A percentile compares a stretch with the other conserved stretches of the same genome.
phyloP scores from a whole-genome alignment of 805 yeast species.

The Nakazawaea wickerhamii region DNA sequence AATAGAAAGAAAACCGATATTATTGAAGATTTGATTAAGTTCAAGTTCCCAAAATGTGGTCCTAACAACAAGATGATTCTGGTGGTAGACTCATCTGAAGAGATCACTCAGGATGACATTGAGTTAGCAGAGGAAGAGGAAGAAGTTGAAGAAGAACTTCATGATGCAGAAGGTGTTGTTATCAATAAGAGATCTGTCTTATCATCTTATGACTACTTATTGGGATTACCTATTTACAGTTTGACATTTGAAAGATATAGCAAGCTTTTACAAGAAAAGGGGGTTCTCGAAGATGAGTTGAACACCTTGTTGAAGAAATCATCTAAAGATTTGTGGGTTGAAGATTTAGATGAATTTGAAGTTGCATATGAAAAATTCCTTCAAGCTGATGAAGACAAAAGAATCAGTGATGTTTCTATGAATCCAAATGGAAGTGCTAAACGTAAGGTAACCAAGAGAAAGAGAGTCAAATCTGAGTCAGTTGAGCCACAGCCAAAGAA shows the following conservation, averaged over 20 bases:
- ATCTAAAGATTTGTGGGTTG: constrained; percentile 86
- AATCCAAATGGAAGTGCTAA: constrained; percentile 33
- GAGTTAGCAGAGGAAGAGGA: constrained; percentile 39
- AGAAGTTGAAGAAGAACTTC: constrained; percentile 25
- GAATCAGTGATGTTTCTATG: constrained; percentile 43
- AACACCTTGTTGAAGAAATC: constrained; percentile 56
- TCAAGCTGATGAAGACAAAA: constrained; percentile 55
- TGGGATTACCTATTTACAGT: constrained; percentile 93
- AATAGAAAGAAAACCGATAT: constrained; percentile 68
- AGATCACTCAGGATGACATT: constrained; percentile 33
- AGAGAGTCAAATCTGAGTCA: constrained; percentile 21
- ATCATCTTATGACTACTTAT: constrained; percentile 75
- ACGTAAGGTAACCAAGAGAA: constrained; percentile 29
- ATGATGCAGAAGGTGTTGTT: constrained; percentile 33
- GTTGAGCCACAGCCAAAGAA: constrained; percentile 14
- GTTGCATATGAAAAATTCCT: constrained; percentile 63
- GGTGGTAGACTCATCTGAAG: constrained; percentile 26
- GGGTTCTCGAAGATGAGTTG: constrained; percentile 67
- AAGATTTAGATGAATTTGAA: constrained; percentile 72
- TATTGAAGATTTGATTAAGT: constrained; percentile 53
- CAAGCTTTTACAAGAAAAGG: constrained; percentile 65
- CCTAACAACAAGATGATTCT: constrained; percentile 61
- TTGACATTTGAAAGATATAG: constrained; percentile 87
- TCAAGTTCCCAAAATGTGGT: constrained; percentile 73
- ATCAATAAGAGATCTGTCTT: constrained; percentile 40